Evolutionary conservation across 768 basidiomycete genomes (phyloP).

Genomic region (Podaxis sp.): DNA sequence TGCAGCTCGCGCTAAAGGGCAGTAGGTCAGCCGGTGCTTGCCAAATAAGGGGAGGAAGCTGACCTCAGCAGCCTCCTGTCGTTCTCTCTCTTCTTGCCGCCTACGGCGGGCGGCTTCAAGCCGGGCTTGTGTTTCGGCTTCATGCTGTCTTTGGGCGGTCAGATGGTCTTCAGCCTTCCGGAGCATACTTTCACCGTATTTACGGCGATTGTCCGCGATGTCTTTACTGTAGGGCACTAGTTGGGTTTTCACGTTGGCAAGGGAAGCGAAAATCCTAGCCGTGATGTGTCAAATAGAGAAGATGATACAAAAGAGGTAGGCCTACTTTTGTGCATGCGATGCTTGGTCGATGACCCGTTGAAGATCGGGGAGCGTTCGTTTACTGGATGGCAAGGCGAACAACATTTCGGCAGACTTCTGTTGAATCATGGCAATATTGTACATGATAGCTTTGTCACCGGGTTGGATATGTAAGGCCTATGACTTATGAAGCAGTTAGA

Average conservation of each 20-base stretch:
- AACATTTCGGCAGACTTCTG: constrained; percentile 95
- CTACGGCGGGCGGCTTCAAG: constrained; percentile 74
- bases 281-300: neutral
- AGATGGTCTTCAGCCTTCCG: constrained; percentile 82
- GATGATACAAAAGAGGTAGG: constrained; percentile 4
- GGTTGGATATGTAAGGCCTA: constrained; percentile 87
- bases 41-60: constrained; percentile 21
- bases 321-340: constrained; percentile 82
- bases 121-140: constrained; percentile 68
- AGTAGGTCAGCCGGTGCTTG: neutral
- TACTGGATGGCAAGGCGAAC: constrained; percentile 67
- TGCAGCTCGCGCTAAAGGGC: constrained; percentile 52
- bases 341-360: constrained; percentile 79
- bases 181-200: constrained; percentile 87
- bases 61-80: constrained; percentile 67
- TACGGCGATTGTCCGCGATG: constrained; percentile 84
- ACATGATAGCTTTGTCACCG: constrained; percentile 84
- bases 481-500: constrained; percentile 8
- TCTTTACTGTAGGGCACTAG: constrained; percentile 82
- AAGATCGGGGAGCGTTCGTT: constrained; percentile 81
- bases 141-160: constrained; percentile 65
- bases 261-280: constrained; percentile 74
- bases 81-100: constrained; percentile 78
- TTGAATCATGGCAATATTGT: constrained; percentile 98
- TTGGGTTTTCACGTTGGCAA: constrained; percentile 71